Conservation (phyloP, 164 flowering plant species). For the Nymphaea thermarum region DNA sequence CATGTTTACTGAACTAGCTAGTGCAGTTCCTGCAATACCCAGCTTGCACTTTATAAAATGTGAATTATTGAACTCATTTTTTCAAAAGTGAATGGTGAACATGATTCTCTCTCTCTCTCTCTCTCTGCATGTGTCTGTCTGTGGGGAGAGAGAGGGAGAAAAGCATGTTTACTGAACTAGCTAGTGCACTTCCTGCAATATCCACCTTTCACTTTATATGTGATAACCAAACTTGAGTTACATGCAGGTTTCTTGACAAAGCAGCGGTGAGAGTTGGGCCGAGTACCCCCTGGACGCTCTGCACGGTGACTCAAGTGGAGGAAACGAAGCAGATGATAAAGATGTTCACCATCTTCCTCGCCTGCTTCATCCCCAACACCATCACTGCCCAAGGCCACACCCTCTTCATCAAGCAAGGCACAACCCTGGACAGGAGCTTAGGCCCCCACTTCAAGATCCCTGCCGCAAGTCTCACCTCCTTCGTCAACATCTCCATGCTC, state of each 20-base stretch:
- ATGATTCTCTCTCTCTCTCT: too few species aligned
- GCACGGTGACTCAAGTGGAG: constrained; percentile 55
- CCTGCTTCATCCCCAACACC: constrained; percentile 35
- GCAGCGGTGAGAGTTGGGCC: constrained; percentile 32
- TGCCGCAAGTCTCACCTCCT: constrained; percentile 42
- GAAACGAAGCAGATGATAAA: constrained; percentile 56
- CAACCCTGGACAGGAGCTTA: constrained; percentile 30
- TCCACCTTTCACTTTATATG: too few species aligned
- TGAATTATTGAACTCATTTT: too few species aligned
- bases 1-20: too few species aligned
- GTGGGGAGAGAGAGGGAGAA: too few species aligned
- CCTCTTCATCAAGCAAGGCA: constrained; percentile 53
- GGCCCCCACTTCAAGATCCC: constrained; percentile 51
- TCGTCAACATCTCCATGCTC: constrained; percentile 43
- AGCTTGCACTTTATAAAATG: too few species aligned
- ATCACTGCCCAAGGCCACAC: constrained; percentile 30
- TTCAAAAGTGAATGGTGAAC: too few species aligned
- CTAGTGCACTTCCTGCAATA: too few species aligned
- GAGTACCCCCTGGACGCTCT: constrained; percentile 36
- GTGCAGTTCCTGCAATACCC: too few species aligned
- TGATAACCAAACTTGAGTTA: too few species aligned
- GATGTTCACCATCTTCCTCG: constrained; percentile 35
- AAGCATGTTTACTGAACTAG: too few species aligned
- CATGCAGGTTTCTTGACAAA: constrained; percentile 45
- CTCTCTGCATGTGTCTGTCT: too few species aligned